Base-by-base conservation (phyloP, 352 stramenopile genomes). In the Elongisporangium prolatum region DNA sequence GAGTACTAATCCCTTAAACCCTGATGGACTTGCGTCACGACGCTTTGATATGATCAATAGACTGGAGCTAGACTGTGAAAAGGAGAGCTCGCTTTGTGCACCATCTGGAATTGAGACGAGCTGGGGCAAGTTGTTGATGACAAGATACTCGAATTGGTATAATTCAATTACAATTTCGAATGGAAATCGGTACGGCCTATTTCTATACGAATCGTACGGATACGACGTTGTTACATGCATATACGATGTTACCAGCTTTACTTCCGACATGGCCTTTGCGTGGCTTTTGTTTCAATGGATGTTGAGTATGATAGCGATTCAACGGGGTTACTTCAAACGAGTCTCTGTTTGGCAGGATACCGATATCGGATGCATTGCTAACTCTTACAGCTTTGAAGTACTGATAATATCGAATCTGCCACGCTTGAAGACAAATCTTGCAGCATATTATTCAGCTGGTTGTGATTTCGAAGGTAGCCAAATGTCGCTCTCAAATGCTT, bases 391-490 rank as follows among this genome's bases (percentile, higher is more conserved):
- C 5, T 80, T 86, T 22, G 72, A 74, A 52, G 44, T 84, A 52
- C 59, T 81, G 14, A 66, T 73, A 0, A 67, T 86, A 10, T 50
- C 74, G 48, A 48, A 82, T 40, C 54, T 85, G 6, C 67, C 75
- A 1, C 62, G 72, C 0, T 58, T 86, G 3, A 83, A 81, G 48
- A 61, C 64, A 0, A 72, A 64, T 0, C 62, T 80, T 14, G 63
- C 73, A 8, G 72, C 60, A 4, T 84, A 83, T 47, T 84, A 56
- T 56, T 71, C 65, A 4, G 58, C 64, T 21, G 77, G 72, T 0
- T 80, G 68, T 40, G 21, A 56, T 48, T 85, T 84, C 47, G 71
- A 88, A 49, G 77, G 74, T 8, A 63, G 81, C 13, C 72, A 85
- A 38, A 55, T 37, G 14, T 64, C 57, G 21, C 61, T 88, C 14